Evolutionary conservation across 2,329 filamentous ascomycete genomes (phyloP).

Genomic region (Fusarium robinianum): DNA sequence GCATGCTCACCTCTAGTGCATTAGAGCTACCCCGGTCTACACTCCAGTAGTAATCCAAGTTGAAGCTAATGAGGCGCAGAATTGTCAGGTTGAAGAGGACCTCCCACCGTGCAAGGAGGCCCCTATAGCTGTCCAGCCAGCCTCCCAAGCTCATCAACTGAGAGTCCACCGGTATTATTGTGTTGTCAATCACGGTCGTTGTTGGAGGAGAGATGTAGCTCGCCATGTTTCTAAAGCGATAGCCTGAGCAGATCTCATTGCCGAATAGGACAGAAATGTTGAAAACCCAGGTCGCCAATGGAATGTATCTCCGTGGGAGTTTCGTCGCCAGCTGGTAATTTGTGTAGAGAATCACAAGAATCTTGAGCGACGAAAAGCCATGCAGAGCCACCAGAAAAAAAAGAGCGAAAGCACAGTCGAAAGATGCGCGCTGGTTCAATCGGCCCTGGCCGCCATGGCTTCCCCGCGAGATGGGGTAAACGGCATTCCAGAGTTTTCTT

Average conservation of each 20-base stretch:
- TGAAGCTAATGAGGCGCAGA: slow-evolving; percentile 91
- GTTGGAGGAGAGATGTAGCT: slow-evolving; percentile 49
- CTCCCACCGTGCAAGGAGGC: slow-evolving; percentile 90
- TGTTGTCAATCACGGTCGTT: slow-evolving; percentile 37
- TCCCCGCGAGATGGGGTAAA: slow-evolving; percentile 46
- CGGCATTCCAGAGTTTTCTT: slow-evolving; percentile 70
- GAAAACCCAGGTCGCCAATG: slow-evolving; percentile 83
- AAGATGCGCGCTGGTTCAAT: slow-evolving; percentile 72
- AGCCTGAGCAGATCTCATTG: slow-evolving; percentile 84
- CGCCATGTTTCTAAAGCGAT: slow-evolving; percentile 69
- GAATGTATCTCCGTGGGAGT: slow-evolving; percentile 72
- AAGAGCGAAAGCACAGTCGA: slow-evolving; percentile 81
- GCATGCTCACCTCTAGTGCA: slow-evolving; percentile 74
- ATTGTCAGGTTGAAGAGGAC: slow-evolving; percentile 98
- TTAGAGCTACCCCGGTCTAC: slow-evolving; percentile 65
- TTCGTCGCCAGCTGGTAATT: slow-evolving; percentile 81
- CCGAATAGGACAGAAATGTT: slow-evolving; percentile 85
- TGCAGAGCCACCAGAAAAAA: slow-evolving; percentile 80
- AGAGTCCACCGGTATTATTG: slow-evolving; percentile 41
- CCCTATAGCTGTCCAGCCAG: slow-evolving; percentile 78
- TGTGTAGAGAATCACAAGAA: slow-evolving; percentile 75
- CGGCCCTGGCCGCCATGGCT: slow-evolving; percentile 57
- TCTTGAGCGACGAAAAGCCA: slow-evolving; percentile 82
- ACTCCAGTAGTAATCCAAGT: slow-evolving; percentile 96
- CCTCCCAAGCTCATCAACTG: slow-evolving; percentile 63